Base-by-base conservation (phyloP, 495 filamentous ascomycete genomes). In the Penicillium daleae region DNA sequence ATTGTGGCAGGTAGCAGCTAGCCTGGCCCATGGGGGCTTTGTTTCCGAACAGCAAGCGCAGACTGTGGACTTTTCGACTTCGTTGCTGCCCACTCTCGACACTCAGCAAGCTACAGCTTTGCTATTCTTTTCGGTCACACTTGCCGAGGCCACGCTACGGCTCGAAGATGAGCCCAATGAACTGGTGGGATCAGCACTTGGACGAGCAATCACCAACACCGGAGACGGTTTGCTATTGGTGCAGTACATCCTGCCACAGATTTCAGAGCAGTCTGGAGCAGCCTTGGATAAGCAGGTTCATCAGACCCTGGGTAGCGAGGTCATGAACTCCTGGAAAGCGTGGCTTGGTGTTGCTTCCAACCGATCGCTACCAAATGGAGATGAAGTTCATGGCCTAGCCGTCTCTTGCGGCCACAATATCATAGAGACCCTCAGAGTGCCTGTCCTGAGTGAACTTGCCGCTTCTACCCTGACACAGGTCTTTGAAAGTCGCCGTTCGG, bases 51-150 rank as follows among this genome's bases (percentile, higher is more conserved):
- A 84, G 26, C 64, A 82, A 17, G 76, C 85, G 21, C 68, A 79
- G 7, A 83, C 83, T 15, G 67, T 80, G 31, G 73, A 83, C 31
- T 69, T 91, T 19, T 74, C 66, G 19, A 65, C 58, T 53, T 63
- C 63, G 10, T 66, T 79, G 24, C 64, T 91, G 4, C 76, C 72
- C 24, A 79, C 77, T 4, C 72, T 94, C 52, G 81, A 80, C 26
- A 71, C 79, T 37, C 71, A 67, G 2, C 87, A 87, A 65, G 77
- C 89, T 29, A 75, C 83, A 39, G 82, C 83, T 7, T 72, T 90
- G 4, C 78, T 93, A 13, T 92, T 90, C 81, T 94, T 97, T 68
- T 84, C 85, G 3, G 81, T 84, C 50, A 84, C 83, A 17, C 73
- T 97, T 9, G 90, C 89, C 4, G 91, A 96, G 65, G 92, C 97